Evolutionary conservation across 371 early-diverging fungal genomes (phyloP), one percentile per base, ranked within the genome.

Genomic region (Circinella minor): DNA sequence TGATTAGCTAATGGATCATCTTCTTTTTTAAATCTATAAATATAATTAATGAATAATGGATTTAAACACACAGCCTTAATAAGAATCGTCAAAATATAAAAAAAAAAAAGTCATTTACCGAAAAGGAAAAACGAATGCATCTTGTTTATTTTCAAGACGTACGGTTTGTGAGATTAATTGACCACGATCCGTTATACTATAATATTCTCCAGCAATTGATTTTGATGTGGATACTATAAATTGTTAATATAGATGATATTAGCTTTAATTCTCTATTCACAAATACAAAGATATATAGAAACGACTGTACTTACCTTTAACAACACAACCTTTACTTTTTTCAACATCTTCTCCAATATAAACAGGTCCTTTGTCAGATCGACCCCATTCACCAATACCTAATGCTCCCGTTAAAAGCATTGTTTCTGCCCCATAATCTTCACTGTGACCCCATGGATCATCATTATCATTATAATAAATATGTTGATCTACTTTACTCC

Each of bases 351-450:
- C 80, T 15, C 79, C 78, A 36, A 71, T 66, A 66, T 76, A 77
- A 1, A 68, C 70, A 0, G 75, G 74, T 4, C 70, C 71, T 3
- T 66, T 63, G 6, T 75, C 72, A 4, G 47, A 62, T 20, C 62
- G 61, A 15, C 79, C 77, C 83, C 83, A 83, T 34, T 76, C 73
- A 8, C 79, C 81, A 10, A 83, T 54, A 1, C 75, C 78, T 18
- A 72, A 34, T 0, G 79, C 78, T 49, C 81, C 73, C 3, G 55
- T 61, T 15, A 77, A 55, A 18, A 71, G n/a, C 61, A 73, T 71
- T 9, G 75, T 66, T 14, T 67, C 64, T 20, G 70, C 59, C 11
- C 63, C 69, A 37, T 36, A 39, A 15, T 65, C 46, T 13, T 51
- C 49, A 46, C 70, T 70, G 36, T 65, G 57, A 38, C 54, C 62